phyloP scores from a whole-genome alignment of 192 early-diverging fungal genomes.

The Linnemannia exigua region DNA sequence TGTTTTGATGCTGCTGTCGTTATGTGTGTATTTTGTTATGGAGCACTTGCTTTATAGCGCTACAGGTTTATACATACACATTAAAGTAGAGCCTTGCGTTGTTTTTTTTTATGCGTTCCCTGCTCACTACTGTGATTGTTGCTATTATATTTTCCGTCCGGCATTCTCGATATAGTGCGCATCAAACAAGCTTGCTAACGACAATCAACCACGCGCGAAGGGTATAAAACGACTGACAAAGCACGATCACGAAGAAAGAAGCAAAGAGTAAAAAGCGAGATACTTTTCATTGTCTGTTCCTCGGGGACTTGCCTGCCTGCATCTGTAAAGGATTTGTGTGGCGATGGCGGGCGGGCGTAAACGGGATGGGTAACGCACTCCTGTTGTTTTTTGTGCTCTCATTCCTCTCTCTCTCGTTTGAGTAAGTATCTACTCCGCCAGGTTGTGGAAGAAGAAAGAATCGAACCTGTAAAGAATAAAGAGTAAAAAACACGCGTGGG shows the following conservation, averaged over 20 bases:
- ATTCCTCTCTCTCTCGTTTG: background rate
- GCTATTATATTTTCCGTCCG: background rate
- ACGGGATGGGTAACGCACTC: background rate
- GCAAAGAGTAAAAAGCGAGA: no score
- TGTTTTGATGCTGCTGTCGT: background rate
- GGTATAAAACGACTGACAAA: background rate
- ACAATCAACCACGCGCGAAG: background rate
- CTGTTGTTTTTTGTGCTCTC: background rate
- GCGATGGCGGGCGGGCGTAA: background rate
- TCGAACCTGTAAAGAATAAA: background rate
- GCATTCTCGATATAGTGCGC: background rate
- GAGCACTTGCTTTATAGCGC: background rate
- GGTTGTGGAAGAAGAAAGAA: conserved; percentile 7
- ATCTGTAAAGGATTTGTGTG: no score
- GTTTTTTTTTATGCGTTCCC: background rate
- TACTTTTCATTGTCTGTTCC: no score
- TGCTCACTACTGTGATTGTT: background rate
- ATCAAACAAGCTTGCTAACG: background rate
- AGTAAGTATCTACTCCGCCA: background rate
- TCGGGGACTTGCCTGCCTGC: no score
- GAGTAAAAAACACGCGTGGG: background rate
- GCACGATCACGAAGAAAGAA: background rate
- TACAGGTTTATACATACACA: background rate
- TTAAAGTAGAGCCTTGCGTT: conserved; percentile 2
- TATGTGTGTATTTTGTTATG: background rate